Conservation (phyloP, 208 protist species). For the Leishmania amazonensis region DNA sequence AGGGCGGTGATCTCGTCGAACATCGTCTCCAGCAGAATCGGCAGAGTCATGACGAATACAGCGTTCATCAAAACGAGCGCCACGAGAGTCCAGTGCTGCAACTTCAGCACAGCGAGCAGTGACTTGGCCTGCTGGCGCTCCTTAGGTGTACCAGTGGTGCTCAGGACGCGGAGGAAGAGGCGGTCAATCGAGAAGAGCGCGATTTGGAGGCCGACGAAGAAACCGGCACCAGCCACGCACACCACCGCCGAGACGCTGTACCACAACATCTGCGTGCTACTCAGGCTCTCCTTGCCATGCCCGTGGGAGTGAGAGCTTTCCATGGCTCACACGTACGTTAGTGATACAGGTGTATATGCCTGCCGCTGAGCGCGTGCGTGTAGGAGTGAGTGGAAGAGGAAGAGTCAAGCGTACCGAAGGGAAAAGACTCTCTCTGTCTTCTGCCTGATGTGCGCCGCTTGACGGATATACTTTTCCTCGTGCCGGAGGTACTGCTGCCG, state of each 20-base stretch:
- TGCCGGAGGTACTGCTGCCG: too few species aligned
- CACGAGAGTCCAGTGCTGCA: constrained; percentile 82
- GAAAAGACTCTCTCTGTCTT: too few species aligned
- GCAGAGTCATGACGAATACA: constrained; percentile 75
- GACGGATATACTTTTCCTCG: too few species aligned
- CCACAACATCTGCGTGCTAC: constrained; percentile 23
- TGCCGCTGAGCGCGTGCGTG: neutral
- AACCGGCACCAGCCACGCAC: constrained; percentile 44
- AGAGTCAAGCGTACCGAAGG: neutral
- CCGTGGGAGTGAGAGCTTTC: neutral
- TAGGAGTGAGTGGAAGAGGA: neutral
- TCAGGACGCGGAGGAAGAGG: constrained; percentile 59
- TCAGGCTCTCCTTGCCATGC: constrained; percentile 22
- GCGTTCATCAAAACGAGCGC: constrained; percentile 85
- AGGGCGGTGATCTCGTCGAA: constrained; percentile 71
- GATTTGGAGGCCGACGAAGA: constrained; percentile 66
- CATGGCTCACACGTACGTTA: constrained; percentile 8
- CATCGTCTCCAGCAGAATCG: constrained; percentile 76
- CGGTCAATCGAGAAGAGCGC: constrained; percentile 77
- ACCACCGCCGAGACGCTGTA: constrained; percentile 39
- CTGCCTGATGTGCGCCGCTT: too few species aligned
- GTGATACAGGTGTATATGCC: neutral
- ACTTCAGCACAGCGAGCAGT: constrained; percentile 48
- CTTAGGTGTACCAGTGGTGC: constrained; percentile 47
- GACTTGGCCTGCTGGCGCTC: constrained; percentile 38